A percentile compares a stretch with the other conserved stretches of the same genome.
Conservation (phyloP, 352 stramenopile species). For the Phytophthora agathidicida region DNA sequence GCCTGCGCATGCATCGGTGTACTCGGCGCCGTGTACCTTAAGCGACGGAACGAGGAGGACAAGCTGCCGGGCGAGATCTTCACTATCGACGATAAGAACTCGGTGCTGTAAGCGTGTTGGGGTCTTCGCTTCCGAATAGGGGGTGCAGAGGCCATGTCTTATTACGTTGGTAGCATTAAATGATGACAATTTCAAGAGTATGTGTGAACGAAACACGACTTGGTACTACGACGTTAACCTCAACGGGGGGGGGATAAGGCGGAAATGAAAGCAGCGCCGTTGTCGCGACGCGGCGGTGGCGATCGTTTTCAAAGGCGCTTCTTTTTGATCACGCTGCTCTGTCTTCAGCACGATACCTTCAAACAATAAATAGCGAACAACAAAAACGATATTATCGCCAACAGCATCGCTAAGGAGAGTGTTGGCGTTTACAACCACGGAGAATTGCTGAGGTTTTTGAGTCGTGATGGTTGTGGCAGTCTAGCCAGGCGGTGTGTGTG, state of each 20-base stretch:
- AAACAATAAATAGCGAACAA: too few species aligned
- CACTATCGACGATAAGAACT: conserved; percentile 80
- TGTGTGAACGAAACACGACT: conserved; percentile 43
- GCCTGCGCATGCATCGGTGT: conserved; percentile 58
- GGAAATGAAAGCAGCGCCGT: conserved; percentile 1
- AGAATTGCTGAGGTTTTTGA: too few species aligned
- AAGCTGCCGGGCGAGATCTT: conserved; percentile 70
- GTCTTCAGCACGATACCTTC: too few species aligned
- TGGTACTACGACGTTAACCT: conserved; percentile 1
- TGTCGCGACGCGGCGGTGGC: too few species aligned
- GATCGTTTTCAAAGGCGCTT: too few species aligned
- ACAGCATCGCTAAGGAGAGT: too few species aligned
- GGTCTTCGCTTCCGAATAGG: background rate
- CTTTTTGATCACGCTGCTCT: too few species aligned
- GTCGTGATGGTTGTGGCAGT: too few species aligned
- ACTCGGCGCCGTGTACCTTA: conserved; percentile 59
- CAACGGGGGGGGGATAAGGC: background rate
- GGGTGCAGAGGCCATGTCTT: conserved; percentile 30
- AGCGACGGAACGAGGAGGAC: conserved; percentile 56
- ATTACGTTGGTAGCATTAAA: conserved; percentile 47
- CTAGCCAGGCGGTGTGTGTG: too few species aligned
- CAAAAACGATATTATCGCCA: too few species aligned
- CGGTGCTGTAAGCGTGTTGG: conserved; percentile 55
- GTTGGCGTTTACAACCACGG: too few species aligned
- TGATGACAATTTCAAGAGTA: conserved; percentile 41